These are phyloP conservation scores for Mitragyna speciosa DNA, from an alignment of 257 asterid species.

Conservation along the genomic window DNA sequence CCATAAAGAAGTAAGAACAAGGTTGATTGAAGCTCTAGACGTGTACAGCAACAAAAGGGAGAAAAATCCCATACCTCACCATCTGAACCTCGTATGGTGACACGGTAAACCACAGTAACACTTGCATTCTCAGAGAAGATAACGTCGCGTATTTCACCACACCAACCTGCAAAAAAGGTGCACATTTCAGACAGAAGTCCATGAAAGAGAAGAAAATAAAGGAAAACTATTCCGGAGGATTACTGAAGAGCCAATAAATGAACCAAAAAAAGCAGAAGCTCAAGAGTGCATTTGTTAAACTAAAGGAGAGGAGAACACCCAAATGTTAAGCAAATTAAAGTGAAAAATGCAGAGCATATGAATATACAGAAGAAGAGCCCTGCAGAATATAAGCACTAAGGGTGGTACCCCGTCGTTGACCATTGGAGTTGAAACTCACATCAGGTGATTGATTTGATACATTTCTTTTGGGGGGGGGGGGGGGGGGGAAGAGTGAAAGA, in stretches of 20 bases:
- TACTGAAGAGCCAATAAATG: not conserved
- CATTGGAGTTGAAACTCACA: too few relatives aligned
- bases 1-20: not conserved
- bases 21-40: not conserved
- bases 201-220: not conserved
- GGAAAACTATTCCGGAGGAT: not conserved
- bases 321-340: too few relatives aligned
- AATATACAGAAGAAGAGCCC: not conserved
- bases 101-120: constrained; percentile 93
- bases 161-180: constrained; percentile 68
- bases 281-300: not conserved
- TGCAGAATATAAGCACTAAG: not conserved
- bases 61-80: constrained; percentile 66
- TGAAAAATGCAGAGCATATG: too few relatives aligned
- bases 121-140: constrained; percentile 83
- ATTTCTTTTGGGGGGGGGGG: too few relatives aligned
- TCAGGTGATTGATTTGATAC: too few relatives aligned
- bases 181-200: not conserved
- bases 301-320: not conserved
- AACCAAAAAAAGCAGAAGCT: not conserved
- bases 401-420: too few relatives aligned
- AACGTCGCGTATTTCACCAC: constrained; percentile 96
- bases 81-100: constrained; percentile 88
- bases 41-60: not conserved
- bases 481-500: too few relatives aligned